phyloP scores from a whole-genome alignment of 306 rosid genomes.

The Cicer chorassanicum region DNA sequence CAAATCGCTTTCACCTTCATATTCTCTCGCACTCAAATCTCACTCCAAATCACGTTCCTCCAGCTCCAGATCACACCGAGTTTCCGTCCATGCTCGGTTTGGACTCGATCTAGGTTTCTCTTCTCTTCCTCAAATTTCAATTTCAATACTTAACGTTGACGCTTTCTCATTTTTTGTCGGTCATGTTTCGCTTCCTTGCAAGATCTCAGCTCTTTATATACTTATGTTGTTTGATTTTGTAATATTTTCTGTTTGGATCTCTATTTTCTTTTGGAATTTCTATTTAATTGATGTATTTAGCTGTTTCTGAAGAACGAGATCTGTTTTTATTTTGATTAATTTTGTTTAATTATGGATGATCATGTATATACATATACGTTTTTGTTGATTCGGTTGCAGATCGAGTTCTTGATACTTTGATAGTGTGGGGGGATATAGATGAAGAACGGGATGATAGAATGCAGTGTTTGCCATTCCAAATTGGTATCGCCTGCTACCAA shows the following conservation, averaged over 20 bases:
- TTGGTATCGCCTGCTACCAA: constrained; percentile 75
- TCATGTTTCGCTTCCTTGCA: constrained; percentile 28
- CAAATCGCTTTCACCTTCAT: background rate
- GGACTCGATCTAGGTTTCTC: constrained; percentile 55
- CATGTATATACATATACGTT: background rate
- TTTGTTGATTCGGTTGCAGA: constrained; percentile 46
- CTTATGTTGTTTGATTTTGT: constrained; percentile 10
- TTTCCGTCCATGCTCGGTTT: constrained; percentile 52
- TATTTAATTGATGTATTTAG: constrained; percentile 17
- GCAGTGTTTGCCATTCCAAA: constrained; percentile 95
- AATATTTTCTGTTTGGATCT: constrained; percentile 35
- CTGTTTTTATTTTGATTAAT: constrained; percentile 37
- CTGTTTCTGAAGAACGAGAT: constrained; percentile 50
- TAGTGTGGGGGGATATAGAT: constrained; percentile 48
- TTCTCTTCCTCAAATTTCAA: constrained; percentile 30
- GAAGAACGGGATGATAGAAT: constrained; percentile 93
- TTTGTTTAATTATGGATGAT: background rate
- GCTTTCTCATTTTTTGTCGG: constrained; percentile 29
- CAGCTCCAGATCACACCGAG: constrained; percentile 57
- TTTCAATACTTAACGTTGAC: background rate
- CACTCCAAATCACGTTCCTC: constrained; percentile 38
- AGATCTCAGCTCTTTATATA: constrained; percentile 59
- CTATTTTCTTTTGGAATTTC: constrained; percentile 3
- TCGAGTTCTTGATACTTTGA: constrained; percentile 53
- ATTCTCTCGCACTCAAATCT: background rate